These are phyloP conservation scores for Pistacia integerrima DNA, from an alignment of 345 rosid genomes.

Conservation along the genomic window DNA sequence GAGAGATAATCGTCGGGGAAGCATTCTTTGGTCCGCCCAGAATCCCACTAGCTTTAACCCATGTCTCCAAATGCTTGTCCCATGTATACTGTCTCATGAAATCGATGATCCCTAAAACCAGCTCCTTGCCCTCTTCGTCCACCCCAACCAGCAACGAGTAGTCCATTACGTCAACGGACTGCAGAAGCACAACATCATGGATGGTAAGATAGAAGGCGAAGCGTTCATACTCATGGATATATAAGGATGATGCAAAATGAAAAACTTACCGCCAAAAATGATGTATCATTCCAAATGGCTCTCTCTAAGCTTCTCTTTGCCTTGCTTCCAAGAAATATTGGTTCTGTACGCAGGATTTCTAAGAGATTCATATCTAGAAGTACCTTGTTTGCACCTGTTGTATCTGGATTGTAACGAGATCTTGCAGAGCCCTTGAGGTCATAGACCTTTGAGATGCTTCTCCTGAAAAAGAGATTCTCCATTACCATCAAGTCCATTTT, in stretches of 20 bases:
- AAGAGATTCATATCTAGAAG: constrained; percentile 83
- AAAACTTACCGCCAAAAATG: constrained; percentile 82
- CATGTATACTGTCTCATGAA: constrained; percentile 99
- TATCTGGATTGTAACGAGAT: constrained; percentile 83
- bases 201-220: background rate
- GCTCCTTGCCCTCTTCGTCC: constrained; percentile 82
- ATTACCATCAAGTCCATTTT: constrained; percentile 97
- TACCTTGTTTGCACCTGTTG: constrained; percentile 73
- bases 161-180: constrained; percentile 95
- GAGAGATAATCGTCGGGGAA: constrained; percentile 87
- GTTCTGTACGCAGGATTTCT: constrained; percentile 80
- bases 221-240: too few relatives aligned
- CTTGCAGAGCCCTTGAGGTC: constrained; percentile 93
- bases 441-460: constrained; percentile 73
- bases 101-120: constrained; percentile 95
- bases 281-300: constrained; percentile 97
- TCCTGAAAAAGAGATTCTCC: constrained; percentile 92
- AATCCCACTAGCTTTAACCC: constrained; percentile 91
- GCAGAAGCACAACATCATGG: constrained; percentile 11
- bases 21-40: constrained; percentile 86
- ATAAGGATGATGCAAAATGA: background rate
- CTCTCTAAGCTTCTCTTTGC: constrained; percentile 91
- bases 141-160: constrained; percentile 96
- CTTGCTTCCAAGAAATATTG: constrained; percentile 92
- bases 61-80: constrained; percentile 99